Evolutionary conservation across 2,329 filamentous ascomycete genomes (phyloP), one percentile per base, ranked within the genome.

Genomic region (Nannizziopsis barbatae): DNA sequence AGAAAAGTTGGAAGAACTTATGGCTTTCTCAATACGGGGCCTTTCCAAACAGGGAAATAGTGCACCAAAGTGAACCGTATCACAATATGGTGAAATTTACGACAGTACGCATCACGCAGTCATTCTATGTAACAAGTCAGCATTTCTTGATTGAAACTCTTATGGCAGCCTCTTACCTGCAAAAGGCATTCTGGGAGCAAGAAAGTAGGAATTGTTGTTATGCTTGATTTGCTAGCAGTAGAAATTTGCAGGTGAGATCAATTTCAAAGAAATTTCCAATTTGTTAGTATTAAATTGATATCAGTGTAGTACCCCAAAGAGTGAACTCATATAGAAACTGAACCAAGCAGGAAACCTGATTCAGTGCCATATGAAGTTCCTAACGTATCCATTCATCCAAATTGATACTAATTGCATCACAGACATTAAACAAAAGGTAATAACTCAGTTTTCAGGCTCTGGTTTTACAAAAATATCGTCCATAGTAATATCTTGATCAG

Each of bases 401-500:
- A 35, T 38, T 42, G 14, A 42, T 14, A 42, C 12, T 11, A 11
- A 10, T n/a, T 3, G 31, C 12, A 11, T 11, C 12, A n/a, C n/a
- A n/a, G 27, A 20, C 11, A 22, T 11, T 20, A 42, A 14, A 11
- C 17, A 22, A 12, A 39, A 17, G 14, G 20, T 18, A 14, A 40
- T n/a, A 17, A 14, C 7, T 52, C 46, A 49, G 37, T 47, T 18
- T n/a, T 43, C 22, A 10, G 45, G 42, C 20, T 64, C 58, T 20
- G 46, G 39, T 40, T 62, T 62, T 33, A 62, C 53, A 6, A 53
- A 43, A 11, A 55, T 41, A 33, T 58, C 52, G 14, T 45, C 15
- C n/a, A 54, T 41, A 9, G 33, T 45, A 8, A 36, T 47, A 18
- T 53, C 54, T 31, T 50, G 47, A 12, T 54, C 48, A 8, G 27